Conservation (phyloP, 805 yeast species). For the Candida loeiensis region DNA sequence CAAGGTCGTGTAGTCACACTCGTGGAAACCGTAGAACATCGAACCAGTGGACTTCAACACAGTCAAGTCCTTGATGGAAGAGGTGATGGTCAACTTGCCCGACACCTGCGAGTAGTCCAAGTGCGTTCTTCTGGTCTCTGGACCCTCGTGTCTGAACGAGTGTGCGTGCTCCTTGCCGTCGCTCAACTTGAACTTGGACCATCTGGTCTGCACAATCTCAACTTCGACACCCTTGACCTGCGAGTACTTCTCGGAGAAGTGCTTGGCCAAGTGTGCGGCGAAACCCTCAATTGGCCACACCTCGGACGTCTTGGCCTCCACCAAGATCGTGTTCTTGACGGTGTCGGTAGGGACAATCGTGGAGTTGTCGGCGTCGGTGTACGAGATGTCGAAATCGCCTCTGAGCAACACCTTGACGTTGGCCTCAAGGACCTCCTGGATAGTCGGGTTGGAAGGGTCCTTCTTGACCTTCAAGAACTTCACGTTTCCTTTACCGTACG, state of each 20-base stretch:
- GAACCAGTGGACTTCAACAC: conserved; percentile 90
- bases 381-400: conserved; percentile 77
- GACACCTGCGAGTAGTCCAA: conserved; percentile 51
- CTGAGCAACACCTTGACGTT: conserved; percentile 70
- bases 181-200: conserved; percentile 69
- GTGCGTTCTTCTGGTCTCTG: conserved; percentile 66
- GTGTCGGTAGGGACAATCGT: conserved; percentile 94
- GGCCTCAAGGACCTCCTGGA: conserved; percentile 83
- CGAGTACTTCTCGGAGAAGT: conserved; percentile 70
- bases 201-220: conserved; percentile 65
- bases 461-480: conserved; percentile 86
- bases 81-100: conserved; percentile 51
- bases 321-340: conserved; percentile 80
- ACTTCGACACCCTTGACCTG: conserved; percentile 75
- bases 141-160: conserved; percentile 81
- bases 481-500: conserved; percentile 92
- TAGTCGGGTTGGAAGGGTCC: conserved; percentile 65
- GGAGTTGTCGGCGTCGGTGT: conserved; percentile 83
- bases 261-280: conserved; percentile 80
- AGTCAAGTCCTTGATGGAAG: conserved; percentile 74
- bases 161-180: conserved; percentile 77
- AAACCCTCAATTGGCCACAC: conserved; percentile 91
- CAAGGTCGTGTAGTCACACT: conserved; percentile 86
- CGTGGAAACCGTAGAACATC: conserved; percentile 83
- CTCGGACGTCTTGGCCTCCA: conserved; percentile 77